Conservation (phyloP, 371 early-diverging fungal species). For the Batrachochytrium dendrobatidis region DNA sequence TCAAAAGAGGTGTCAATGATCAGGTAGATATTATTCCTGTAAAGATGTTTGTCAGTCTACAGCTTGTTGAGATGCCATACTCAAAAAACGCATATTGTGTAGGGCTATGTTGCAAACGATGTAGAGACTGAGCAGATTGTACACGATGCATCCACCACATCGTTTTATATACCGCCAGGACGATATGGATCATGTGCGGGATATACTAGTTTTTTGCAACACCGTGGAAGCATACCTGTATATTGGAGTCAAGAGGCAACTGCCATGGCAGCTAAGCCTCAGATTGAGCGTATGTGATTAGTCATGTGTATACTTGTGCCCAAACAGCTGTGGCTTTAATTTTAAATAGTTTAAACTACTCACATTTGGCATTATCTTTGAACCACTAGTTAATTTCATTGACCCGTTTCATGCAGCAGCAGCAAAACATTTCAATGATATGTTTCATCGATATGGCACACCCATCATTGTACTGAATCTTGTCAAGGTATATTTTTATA, state of each 20-base stretch:
- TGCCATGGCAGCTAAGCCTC: conserved; percentile 91
- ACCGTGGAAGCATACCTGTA: conserved; percentile 93
- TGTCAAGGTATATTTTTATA: conserved; percentile 67
- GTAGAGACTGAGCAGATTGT: conserved; percentile 99
- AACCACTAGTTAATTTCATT: conserved; percentile 56
- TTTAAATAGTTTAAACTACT: neutral
- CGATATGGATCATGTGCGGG: conserved; percentile 50
- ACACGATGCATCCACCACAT: conserved; percentile 78
- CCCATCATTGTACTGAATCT: conserved; percentile 86
- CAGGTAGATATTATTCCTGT: conserved; percentile 23
- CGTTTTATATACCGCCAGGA: conserved; percentile 44
- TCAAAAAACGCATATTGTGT: neutral
- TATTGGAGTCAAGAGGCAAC: conserved; percentile 91
- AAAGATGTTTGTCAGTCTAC: neutral
- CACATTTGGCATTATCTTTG: neutral
- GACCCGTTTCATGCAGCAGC: conserved; percentile 92
- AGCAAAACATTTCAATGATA: conserved; percentile 84
- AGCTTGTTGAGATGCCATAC: neutral
- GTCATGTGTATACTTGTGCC: conserved; percentile 3
- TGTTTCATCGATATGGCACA: conserved; percentile 81
- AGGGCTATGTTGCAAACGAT: conserved; percentile 96
- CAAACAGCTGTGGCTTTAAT: no score
- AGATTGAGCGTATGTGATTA: conserved; percentile 61
- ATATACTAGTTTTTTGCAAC: conserved; percentile 91
- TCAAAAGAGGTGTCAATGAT: conserved; percentile 93